phyloP scores from a whole-genome alignment of 1,284 basidiomycete genomes.

The Boletus semigastroideus region DNA sequence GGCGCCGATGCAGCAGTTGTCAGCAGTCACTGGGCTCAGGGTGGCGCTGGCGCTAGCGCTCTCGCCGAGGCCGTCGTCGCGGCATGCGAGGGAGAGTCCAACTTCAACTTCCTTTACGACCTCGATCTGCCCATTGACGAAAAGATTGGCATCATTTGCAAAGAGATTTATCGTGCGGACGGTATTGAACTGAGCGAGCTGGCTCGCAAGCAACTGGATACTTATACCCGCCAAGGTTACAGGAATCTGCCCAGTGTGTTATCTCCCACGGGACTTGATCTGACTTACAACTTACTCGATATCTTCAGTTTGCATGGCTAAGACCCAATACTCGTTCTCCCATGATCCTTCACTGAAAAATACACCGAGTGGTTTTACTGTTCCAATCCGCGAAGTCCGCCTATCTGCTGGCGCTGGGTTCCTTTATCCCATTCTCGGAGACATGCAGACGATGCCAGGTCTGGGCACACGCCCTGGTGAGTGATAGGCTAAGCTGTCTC shows the following conservation, averaged over 20 bases:
- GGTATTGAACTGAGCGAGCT: constrained; percentile 83
- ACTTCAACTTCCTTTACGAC: constrained; percentile 91
- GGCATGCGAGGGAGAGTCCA: constrained; percentile 80
- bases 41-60: constrained; percentile 84
- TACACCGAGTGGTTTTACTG: constrained; percentile 87
- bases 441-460: constrained; percentile 98
- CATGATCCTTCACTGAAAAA: constrained; percentile 92
- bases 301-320: constrained; percentile 89
- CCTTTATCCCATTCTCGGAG: constrained; percentile 91
- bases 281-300: constrained; percentile 5
- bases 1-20: constrained; percentile 96
- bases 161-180: constrained; percentile 90
- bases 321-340: constrained; percentile 96
- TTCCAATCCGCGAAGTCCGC: constrained; percentile 89
- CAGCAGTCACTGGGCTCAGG: constrained; percentile 96
- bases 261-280: neutral
- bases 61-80: constrained; percentile 87
- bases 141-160: constrained; percentile 86
- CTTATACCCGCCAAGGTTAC: constrained; percentile 91
- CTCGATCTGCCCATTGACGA: constrained; percentile 80
- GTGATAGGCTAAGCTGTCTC: constrained; percentile 11
- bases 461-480: constrained; percentile 88
- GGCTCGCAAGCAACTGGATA: constrained; percentile 86
- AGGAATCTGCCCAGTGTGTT: constrained; percentile 73
- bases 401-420: constrained; percentile 94